Evolutionary conservation across 345 rosid species (phyloP), one percentile per base, ranked within the genome.

Genomic region (Aquilaria yunnanensis): DNA sequence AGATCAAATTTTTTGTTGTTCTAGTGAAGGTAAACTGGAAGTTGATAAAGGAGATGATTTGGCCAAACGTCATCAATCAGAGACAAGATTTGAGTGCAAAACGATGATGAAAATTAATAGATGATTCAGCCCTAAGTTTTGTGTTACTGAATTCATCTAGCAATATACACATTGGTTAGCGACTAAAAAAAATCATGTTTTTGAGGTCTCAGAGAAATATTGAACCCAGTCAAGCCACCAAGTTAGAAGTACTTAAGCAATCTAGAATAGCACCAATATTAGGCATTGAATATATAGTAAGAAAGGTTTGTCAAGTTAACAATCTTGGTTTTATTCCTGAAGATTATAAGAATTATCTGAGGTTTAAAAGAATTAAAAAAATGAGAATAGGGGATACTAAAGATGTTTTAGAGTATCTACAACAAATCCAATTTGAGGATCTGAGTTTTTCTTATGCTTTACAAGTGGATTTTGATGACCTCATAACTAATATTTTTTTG

Each of bases 381-480:
- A 61, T 14, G 37, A 23, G 32, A 61, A 13, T 45, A 0, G 55
- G 31, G 5, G 61, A 57, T 37, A 32, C 30, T n/a, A 47, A 47
- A 6, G 61, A 9, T 34, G 10, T 8, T 12, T 31, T 61, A 11
- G n/a, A 48, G 12, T 14, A 57, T 37, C 5, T 57, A 1, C 29
- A 34, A 7, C 12, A 57, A 5, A 57, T 37, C 6, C 23, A 57
- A 3, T n/a, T 51, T 12, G 54, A 51, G 23, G 8, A 51, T 3
- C 23, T 14, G 10, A n/a, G 2, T 51, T 30, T 16, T 57, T n/a
- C 16, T n/a, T 57, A 34, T 14, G 2, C 31, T 30, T 9, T 37
- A 13, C 61, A 57, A 37, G 45, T 57, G 32, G 61, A 57, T 14
- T n/a, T 34, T 14, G 47, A 57, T 34, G 47, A 57, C 14, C 41